Base-by-base conservation (phyloP, 108 stramenopile species). In the Cylindrotheca fusiformis region DNA sequence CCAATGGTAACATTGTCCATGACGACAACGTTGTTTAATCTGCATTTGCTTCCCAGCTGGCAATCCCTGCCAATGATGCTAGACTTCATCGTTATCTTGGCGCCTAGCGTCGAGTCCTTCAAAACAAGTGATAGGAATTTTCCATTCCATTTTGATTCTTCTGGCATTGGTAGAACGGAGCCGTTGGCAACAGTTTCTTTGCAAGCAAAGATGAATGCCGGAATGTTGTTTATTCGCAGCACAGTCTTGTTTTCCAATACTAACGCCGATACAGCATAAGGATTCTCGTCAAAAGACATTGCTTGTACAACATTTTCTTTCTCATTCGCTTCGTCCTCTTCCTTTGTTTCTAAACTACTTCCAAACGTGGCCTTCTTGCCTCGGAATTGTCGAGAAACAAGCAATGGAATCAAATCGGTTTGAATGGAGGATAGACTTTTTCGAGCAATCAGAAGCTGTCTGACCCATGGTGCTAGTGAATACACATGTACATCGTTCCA, bases 21-120 rank as follows among this genome's bases (percentile, higher is more conserved):
- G 6, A 94, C 65, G 26, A 94, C 71, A 33, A 90, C 88, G 68
- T 90, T 90, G 80, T 94, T 94, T 33, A 94, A 55, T 26, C 85
- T 78, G 47, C 83, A 83, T 32, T 78, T 77, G 71, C 55, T 72
- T 0, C 87, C 87, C 18, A 94, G 44, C 27, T 71, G 65, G 14
- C 80, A 81, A 21, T 64, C 55, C 31, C 24, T 62, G 2, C 93
- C 93, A 31, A 94, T 75, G 10, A 85, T 85, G 49, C 78, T 78
- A 24, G 81, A 78, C 55, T 90, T 86, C 59, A 84, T 74, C 49
- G 74, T 79, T 32, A 88, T 85, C 73, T 90, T 90, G 45, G 83
- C 80, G 20, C 87, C 88, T 36, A 87, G 44, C 8, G 64, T 48
- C 22, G 70, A 60, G 24, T 69, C 87, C 14, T 75, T 67, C 14